A percentile compares a stretch with the other conserved stretches of the same genome.
Conservation (phyloP, 2,329 filamentous ascomycete genomes). For the Aureobasidium mangrovei region DNA sequence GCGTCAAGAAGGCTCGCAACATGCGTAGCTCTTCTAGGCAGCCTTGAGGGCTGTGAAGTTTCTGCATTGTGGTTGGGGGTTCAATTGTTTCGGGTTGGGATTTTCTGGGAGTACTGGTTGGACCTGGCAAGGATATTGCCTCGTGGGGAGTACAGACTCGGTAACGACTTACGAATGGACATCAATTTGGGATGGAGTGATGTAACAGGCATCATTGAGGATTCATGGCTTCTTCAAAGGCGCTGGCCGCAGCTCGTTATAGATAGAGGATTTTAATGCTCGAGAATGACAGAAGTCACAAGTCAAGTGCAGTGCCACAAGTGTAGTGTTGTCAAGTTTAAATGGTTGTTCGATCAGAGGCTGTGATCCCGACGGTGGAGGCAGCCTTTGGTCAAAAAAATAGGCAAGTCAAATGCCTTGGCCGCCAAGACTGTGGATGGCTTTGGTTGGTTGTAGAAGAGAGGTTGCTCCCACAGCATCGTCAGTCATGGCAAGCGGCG, state of each 20-base stretch:
- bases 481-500: neutral
- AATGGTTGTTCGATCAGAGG: too few relatives aligned
- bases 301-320: neutral
- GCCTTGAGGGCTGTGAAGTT: neutral
- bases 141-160: neutral
- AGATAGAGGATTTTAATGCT: neutral
- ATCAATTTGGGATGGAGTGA: neutral
- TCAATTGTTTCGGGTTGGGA: neutral
- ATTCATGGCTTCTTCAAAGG: neutral
- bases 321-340: neutral
- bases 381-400: too few relatives aligned
- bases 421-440: too few relatives aligned
- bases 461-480: neutral
- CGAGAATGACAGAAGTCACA: neutral
- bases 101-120: neutral
- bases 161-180: constrained; percentile 3
- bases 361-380: too few relatives aligned
- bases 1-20: constrained; percentile 10
- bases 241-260: neutral
- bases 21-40: neutral
- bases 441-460: too few relatives aligned
- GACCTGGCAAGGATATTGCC: neutral
- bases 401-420: too few relatives aligned
- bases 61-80: neutral
- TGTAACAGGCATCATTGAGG: neutral